Conservation (phyloP, 371 early-diverging fungal genomes). For the Mucor irregularis region DNA sequence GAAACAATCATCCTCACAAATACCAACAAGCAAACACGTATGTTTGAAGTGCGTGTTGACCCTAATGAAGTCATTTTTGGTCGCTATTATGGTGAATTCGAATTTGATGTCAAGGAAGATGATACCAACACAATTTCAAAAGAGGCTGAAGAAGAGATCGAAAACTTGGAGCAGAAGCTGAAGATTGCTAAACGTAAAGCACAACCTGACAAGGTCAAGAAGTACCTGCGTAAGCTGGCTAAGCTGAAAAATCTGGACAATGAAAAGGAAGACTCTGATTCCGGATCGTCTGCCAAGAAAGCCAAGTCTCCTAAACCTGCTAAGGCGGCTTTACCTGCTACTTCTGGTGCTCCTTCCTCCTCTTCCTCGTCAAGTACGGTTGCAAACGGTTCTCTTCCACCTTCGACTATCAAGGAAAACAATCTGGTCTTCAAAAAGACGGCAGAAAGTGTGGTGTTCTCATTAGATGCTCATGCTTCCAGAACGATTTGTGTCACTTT, state of each 20-base stretch:
- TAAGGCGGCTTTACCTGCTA: neutral
- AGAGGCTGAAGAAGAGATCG: conserved; percentile 93
- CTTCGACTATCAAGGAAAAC: conserved; percentile 28
- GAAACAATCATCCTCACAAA: conserved; percentile 74
- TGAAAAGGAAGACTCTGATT: conserved; percentile 4
- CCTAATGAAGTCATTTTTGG: conserved; percentile 69
- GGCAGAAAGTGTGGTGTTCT: conserved; percentile 73
- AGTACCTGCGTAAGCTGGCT: conserved; percentile 80
- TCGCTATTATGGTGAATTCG: conserved; percentile 62
- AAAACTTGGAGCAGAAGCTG: conserved; percentile 93
- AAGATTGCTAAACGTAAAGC: conserved; percentile 96
- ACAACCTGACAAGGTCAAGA: conserved; percentile 85
- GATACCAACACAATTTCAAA: conserved; percentile 65
- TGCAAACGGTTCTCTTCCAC: neutral
- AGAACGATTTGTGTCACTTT: conserved; percentile 68
- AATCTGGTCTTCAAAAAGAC: conserved; percentile 61
- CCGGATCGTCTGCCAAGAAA: neutral
- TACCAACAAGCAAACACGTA: conserved; percentile 77
- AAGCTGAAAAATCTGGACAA: conserved; percentile 47
- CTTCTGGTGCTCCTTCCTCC: conserved; percentile 16
- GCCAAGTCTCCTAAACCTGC: neutral
- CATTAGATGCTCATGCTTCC: conserved; percentile 71
- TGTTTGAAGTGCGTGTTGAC: conserved; percentile 83
- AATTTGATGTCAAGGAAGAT: conserved; percentile 71
- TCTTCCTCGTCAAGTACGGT: neutral